These are phyloP conservation scores for Salvia miltiorrhiza DNA, from an alignment of 257 asterid species.

Conservation along the genomic window DNA sequence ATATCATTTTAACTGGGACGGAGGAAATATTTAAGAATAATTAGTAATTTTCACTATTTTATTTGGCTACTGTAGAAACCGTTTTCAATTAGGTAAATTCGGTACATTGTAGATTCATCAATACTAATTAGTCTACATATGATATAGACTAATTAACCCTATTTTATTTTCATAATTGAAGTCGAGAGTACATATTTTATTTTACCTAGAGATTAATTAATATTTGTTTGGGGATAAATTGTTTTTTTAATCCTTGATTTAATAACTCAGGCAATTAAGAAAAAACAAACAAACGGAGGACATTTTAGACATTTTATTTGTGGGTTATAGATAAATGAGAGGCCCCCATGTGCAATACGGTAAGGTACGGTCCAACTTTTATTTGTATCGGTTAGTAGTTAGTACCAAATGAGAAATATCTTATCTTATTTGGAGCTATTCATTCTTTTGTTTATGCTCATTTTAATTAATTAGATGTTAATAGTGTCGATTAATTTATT, in stretches of 20 bases:
- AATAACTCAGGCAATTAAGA: conserved; percentile 21
- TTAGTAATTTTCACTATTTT: too few species aligned
- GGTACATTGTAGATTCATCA: too few species aligned
- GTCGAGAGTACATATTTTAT: neutral
- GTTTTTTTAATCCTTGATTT: conserved; percentile 7
- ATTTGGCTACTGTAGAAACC: too few species aligned
- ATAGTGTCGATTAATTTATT: neutral
- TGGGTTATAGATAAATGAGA: conserved; percentile 10
- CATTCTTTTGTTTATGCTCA: neutral
- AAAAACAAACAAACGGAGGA: conserved; percentile 21
- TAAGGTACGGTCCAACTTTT: conserved; percentile 41
- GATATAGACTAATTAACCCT: too few species aligned
- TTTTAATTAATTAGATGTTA: conserved; percentile 9
- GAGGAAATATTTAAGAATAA: too few species aligned
- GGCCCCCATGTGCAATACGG: conserved; percentile 51
- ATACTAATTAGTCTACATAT: too few species aligned
- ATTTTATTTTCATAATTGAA: too few species aligned
- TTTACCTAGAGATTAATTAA: neutral
- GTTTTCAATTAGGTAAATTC: too few species aligned
- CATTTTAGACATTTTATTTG: neutral
- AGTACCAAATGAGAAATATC: conserved; percentile 8
- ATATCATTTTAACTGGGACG: too few species aligned
- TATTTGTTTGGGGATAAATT: neutral
- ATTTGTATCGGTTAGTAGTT: conserved; percentile 30
- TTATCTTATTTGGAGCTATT: neutral